phyloP scores from a whole-genome alignment of 805 yeast genomes.

The Lipomyces chichibuensis region DNA sequence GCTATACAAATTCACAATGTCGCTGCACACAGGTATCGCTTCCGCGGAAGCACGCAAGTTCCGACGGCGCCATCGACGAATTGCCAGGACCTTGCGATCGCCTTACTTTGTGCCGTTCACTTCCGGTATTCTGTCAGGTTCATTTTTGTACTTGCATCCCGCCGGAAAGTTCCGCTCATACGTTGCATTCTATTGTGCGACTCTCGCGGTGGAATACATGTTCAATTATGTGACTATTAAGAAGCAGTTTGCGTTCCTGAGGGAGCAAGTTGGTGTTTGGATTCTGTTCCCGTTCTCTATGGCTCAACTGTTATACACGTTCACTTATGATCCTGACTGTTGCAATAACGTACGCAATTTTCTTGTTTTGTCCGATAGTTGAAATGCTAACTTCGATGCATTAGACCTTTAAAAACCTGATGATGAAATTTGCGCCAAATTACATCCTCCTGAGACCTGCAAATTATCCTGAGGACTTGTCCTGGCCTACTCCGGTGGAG shows the following conservation, averaged over 20 bases:
- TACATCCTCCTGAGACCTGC: slow-evolving; percentile 42
- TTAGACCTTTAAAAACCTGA: slow-evolving; percentile 38
- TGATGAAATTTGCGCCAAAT: slow-evolving; percentile 41
- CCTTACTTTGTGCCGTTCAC: slow-evolving; percentile 25
- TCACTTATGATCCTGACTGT: slow-evolving; percentile 44
- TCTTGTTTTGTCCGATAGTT: too few relatives aligned
- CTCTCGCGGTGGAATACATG: slow-evolving; percentile 44
- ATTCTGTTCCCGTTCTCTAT: slow-evolving; percentile 48
- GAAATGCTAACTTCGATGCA: not conserved
- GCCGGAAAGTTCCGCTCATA: slow-evolving; percentile 36
- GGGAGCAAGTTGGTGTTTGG: slow-evolving; percentile 48
- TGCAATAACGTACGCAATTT: slow-evolving; percentile 39
- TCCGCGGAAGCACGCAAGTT: slow-evolving; percentile 27
- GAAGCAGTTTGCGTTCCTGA: slow-evolving; percentile 43
- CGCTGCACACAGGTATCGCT: slow-evolving; percentile 17
- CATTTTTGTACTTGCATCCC: slow-evolving; percentile 40
- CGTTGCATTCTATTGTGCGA: slow-evolving; percentile 43
- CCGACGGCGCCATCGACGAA: slow-evolving; percentile 24
- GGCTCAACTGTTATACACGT: slow-evolving; percentile 46
- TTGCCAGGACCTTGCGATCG: slow-evolving; percentile 20
- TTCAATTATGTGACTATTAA: slow-evolving; percentile 45
- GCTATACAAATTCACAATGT: slow-evolving; percentile 8
- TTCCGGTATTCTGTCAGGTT: slow-evolving; percentile 41
- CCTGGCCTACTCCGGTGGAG: slow-evolving; percentile 44
- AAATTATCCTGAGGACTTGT: slow-evolving; percentile 39